Evolutionary conservation across 331 rosid genomes (phyloP).

Genomic region (Arachis monticola): DNA sequence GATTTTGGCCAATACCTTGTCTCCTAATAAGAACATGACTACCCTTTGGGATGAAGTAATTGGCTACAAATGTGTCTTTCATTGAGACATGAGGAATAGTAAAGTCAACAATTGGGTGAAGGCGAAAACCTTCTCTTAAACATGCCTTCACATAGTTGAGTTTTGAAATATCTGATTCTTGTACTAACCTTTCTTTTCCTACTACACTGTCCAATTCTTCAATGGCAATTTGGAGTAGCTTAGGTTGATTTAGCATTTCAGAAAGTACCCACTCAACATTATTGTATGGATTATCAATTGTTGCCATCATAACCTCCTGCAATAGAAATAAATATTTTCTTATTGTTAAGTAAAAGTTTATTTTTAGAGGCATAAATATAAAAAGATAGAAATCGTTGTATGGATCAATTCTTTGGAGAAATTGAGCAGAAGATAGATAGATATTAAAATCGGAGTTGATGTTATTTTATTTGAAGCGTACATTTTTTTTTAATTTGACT

Average conservation of each 20-base stretch:
- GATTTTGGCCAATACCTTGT: slow-evolving; percentile 43
- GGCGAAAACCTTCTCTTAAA: slow-evolving; percentile 45
- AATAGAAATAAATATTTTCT: too few species aligned
- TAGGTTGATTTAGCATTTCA: slow-evolving; percentile 50
- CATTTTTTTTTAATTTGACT: too few species aligned
- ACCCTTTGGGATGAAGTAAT: slow-evolving; percentile 56
- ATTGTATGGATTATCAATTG: slow-evolving; percentile 46
- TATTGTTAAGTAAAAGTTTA: too few species aligned
- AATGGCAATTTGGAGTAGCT: slow-evolving; percentile 34
- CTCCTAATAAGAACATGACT: slow-evolving; percentile 45
- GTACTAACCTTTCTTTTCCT: slow-evolving; percentile 43
- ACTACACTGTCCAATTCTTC: slow-evolving; percentile 50
- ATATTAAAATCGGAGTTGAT: too few species aligned
- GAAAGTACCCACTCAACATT: slow-evolving; percentile 47
- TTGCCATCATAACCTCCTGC: slow-evolving; percentile 10
- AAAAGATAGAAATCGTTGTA: too few species aligned
- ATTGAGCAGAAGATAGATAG: too few species aligned
- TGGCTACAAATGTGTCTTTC: slow-evolving; percentile 33
- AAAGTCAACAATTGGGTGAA: slow-evolving; percentile 46
- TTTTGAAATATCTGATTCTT: slow-evolving; percentile 46
- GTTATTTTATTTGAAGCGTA: too few species aligned
- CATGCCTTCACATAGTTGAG: slow-evolving; percentile 48
- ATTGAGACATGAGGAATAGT: slow-evolving; percentile 45
- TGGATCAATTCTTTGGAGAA: too few species aligned
- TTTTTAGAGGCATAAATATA: too few species aligned